Evolutionary conservation across 2,329 filamentous ascomycete genomes (phyloP), one percentile per base, ranked within the genome.

Genomic region (Sporothrix pseudoabietina): DNA sequence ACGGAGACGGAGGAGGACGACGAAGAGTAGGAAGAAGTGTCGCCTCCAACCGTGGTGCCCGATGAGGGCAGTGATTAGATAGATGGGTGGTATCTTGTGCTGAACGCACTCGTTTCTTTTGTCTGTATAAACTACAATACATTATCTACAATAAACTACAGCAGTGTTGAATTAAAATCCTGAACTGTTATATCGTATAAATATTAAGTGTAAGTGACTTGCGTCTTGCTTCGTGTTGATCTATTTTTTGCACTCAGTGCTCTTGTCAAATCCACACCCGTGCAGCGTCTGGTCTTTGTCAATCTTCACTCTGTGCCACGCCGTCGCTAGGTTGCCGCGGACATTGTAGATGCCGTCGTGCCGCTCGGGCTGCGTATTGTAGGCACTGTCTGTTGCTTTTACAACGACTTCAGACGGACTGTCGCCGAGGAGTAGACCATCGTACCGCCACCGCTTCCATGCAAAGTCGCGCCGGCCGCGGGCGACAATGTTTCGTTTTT

Each of bases 301-400:
- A 19, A 83, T 77, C 22, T 76, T 80, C 3, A 91, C 82, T 2
- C 88, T 85, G 78, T 91, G 89, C 89, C 89, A 91, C 0, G 88
- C 89, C n/a, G 87, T 90, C 1, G 88, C 88, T 72, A 91, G 82
- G 78, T 91, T 91, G 0, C 89, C 90, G 1, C 89, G 83, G 49
- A 89, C 82, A 75, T 91, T 91, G 80, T 88, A 91, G 41, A 88
- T 90, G 47, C 84, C 85, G 54, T 83, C 83, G 75, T 90, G 87
- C 54, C 81, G 85, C 78, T 90, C 87, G 0, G 90, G 89, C 80
- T 92, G 90, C 0, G 87, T 88, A 76, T 91, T 91, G 79, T 91
- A 91, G 2, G 85, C 82, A 76, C 90, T 88, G 77, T 92, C 90
- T 1, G 87, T 88, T 7, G 90, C 90, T 80, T 91, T 91, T 77